phyloP scores from a whole-genome alignment of 2,329 filamentous ascomycete genomes.

The Venturia aucupariae region DNA sequence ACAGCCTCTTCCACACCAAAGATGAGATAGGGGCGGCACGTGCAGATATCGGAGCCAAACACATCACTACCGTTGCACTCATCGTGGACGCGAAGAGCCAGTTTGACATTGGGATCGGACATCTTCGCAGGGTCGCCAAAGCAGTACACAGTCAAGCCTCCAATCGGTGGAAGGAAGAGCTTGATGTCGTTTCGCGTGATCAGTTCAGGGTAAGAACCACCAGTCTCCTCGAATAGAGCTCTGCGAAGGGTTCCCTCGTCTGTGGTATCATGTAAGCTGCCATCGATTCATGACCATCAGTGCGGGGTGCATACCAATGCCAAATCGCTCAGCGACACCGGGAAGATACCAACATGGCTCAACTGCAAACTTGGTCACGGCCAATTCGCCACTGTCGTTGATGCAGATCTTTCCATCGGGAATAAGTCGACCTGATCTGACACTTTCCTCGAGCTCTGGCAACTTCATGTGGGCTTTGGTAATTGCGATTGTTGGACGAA shows the following conservation, averaged over 20 bases:
- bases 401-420: constrained; percentile 85
- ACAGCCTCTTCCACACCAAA: constrained; percentile 97
- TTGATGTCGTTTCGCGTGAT: constrained; percentile 95
- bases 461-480: constrained; percentile 93
- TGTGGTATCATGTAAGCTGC: constrained; percentile 20
- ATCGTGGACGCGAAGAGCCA: constrained; percentile 79
- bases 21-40: constrained; percentile 88
- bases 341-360: constrained; percentile 64
- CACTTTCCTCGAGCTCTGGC: constrained; percentile 87
- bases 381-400: constrained; percentile 76
- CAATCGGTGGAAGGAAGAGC: constrained; percentile 89
- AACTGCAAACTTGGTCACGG: constrained; percentile 93
- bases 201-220: constrained; percentile 90
- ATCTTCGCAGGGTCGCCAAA: constrained; percentile 94
- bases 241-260: constrained; percentile 82
- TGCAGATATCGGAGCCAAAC: constrained; percentile 96
- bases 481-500: constrained; percentile 82
- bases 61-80: constrained; percentile 96
- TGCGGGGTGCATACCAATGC: constrained; percentile 51
- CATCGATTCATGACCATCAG: not conserved
- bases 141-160: constrained; percentile 90
- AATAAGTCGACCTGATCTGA: constrained; percentile 64
- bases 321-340: constrained; percentile 76
- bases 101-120: constrained; percentile 69
- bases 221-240: constrained; percentile 88